Conservation (phyloP, 2,329 filamentous ascomycete species). For the Lecanicillium sp. region DNA sequence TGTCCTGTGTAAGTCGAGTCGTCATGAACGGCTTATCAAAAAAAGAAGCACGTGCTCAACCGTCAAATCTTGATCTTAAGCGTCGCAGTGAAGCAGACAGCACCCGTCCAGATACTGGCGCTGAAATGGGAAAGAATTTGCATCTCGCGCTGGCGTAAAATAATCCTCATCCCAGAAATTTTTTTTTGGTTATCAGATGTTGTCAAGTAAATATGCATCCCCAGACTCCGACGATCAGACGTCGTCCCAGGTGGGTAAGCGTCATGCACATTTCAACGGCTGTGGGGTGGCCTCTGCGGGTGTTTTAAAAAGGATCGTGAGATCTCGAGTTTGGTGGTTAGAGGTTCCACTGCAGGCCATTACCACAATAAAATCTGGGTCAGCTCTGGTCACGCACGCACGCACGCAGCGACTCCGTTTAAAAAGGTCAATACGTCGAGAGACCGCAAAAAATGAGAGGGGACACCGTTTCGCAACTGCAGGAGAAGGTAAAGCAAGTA, state of each 20-base stretch:
- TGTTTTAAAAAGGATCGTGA: slow-evolving; percentile 10
- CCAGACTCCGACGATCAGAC: too few relatives aligned
- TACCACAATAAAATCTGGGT: slow-evolving; percentile 1
- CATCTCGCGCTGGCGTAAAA: too few relatives aligned
- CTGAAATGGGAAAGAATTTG: too few relatives aligned
- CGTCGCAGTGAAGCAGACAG: too few relatives aligned
- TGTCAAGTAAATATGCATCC: too few relatives aligned
- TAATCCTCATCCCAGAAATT: too few relatives aligned
- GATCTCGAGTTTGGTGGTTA: slow-evolving; percentile 7
- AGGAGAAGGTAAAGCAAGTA: neutral
- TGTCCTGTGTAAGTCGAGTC: too few relatives aligned
- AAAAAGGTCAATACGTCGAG: slow-evolving; percentile 7
- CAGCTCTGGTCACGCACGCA: slow-evolving; percentile 1
- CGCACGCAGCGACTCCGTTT: slow-evolving; percentile 10
- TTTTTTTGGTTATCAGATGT: too few relatives aligned
- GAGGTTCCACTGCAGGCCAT: slow-evolving; percentile 6
- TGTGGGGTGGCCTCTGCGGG: slow-evolving; percentile 4
- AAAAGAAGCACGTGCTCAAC: too few relatives aligned
- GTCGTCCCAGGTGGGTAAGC: slow-evolving; percentile 5
- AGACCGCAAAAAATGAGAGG: slow-evolving; percentile 6
- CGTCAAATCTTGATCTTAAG: too few relatives aligned
- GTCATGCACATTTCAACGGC: slow-evolving; percentile 2
- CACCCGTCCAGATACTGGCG: too few relatives aligned
- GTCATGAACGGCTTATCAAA: too few relatives aligned
- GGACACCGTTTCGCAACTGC: slow-evolving; percentile 1